Evolutionary conservation across 148 eudicot species (phyloP).

Genomic region (Chenopodium suecicum): DNA sequence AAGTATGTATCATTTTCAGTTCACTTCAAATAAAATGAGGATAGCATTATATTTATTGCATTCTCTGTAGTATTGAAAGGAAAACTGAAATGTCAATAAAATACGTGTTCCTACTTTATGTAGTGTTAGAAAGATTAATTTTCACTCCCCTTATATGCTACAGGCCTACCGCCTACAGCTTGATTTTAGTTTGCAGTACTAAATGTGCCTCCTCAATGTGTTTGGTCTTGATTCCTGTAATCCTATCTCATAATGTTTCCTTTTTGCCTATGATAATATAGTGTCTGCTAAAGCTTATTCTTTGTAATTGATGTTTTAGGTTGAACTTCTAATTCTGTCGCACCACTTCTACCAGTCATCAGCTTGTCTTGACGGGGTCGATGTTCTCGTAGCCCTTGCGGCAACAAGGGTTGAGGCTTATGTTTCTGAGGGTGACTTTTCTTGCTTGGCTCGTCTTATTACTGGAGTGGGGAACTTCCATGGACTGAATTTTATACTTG

Average conservation of each 20-base stretch:
- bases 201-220: not conserved
- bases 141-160: not conserved
- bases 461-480: conserved; percentile 99
- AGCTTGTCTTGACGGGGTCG: conserved; percentile 98
- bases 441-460: conserved; percentile 92
- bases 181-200: not conserved
- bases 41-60: not conserved
- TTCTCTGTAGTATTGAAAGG: not conserved
- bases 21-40: not conserved
- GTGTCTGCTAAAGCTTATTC: conserved; percentile 22
- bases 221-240: not conserved
- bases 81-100: not conserved
- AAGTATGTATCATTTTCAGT: no score
- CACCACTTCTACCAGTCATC: conserved; percentile 98
- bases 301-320: conserved; percentile 50
- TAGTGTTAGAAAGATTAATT: not conserved
- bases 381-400: conserved; percentile 98
- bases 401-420: conserved; percentile 97
- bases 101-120: not conserved
- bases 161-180: not conserved
- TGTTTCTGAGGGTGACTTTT: conserved; percentile 87
- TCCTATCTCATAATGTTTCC: not conserved
- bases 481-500: conserved; percentile 89
- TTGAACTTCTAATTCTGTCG: conserved; percentile 95
- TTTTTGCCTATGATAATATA: not conserved